A percentile compares a stretch with the other conserved stretches of the same genome.
Evolutionary conservation across 208 protist genomes (phyloP).

Genomic region (Lotmaria passim): DNA sequence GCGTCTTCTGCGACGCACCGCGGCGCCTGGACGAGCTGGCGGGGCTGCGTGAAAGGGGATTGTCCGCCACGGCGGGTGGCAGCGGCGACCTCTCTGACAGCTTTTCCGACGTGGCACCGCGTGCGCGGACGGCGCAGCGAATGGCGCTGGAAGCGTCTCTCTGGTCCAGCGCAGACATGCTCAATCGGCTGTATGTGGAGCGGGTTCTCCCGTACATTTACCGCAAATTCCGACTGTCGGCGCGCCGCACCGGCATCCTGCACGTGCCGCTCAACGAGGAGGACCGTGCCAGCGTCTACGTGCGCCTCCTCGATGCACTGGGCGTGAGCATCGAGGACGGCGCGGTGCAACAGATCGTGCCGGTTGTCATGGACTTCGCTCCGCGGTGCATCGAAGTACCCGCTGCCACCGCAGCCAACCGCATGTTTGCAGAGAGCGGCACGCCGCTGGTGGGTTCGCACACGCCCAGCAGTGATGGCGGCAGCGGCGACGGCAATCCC

Average conservation of each 20-base stretch:
- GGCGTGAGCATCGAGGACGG: constrained; percentile 39
- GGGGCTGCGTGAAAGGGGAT: constrained; percentile 4
- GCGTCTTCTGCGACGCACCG: constrained; percentile 30
- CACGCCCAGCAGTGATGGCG: too few relatives aligned
- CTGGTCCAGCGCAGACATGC: constrained; percentile 33
- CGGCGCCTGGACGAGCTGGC: constrained; percentile 1
- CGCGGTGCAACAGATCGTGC: constrained; percentile 19
- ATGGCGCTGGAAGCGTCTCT: constrained; percentile 18
- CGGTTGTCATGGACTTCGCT: constrained; percentile 40
- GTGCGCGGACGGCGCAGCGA: not conserved
- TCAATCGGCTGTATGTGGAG: constrained; percentile 41
- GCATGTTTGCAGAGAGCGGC: too few relatives aligned
- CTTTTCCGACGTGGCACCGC: not conserved
- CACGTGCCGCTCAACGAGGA: constrained; percentile 32
- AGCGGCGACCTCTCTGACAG: not conserved
- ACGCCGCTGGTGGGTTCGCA: too few relatives aligned
- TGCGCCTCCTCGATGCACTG: constrained; percentile 37
- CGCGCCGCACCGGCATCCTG: constrained; percentile 28
- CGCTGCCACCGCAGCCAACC: not conserved
- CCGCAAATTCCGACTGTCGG: constrained; percentile 46
- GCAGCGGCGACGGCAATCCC: too few relatives aligned
- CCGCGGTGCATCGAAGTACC: constrained; percentile 8
- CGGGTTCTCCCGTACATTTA: constrained; percentile 43
- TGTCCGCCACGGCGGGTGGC: not conserved
- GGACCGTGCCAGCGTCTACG: constrained; percentile 42